A percentile compares a stretch with the other conserved stretches of the same genome.
Evolutionary conservation across 2,329 filamentous ascomycete species (phyloP).

Genomic region (Colletotrichum orbiculare): DNA sequence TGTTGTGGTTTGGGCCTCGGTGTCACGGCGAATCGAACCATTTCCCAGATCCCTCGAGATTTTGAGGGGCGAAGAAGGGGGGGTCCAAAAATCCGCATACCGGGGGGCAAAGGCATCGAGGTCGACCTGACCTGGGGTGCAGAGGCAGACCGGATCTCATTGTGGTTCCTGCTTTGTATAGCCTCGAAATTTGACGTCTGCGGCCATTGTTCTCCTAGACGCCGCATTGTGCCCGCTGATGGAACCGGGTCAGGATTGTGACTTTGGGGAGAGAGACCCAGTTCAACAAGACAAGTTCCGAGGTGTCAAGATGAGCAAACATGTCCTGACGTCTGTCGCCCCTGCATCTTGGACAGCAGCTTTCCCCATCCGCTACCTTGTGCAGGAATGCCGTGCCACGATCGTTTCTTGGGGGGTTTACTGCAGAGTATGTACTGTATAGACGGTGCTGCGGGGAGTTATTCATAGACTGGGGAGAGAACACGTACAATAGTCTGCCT

Average conservation of each 20-base stretch:
- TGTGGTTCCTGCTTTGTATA: background rate
- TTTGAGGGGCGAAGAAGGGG: no score
- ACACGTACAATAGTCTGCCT: background rate
- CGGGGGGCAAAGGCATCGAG: no score
- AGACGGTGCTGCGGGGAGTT: background rate
- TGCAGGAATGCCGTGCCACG: conserved; percentile 3
- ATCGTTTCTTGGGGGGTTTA: background rate
- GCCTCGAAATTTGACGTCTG: background rate
- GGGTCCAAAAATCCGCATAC: no score
- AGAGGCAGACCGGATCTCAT: background rate
- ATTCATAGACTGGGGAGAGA: background rate
- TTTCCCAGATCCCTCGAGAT: no score
- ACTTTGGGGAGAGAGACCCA: background rate
- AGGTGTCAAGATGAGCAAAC: no score
- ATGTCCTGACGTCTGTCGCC: conserved; percentile 6
- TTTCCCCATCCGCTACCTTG: conserved; percentile 1
- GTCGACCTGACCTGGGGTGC: no score
- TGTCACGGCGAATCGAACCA: no score
- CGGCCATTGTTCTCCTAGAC: background rate
- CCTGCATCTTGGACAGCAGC: background rate
- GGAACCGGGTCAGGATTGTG: background rate
- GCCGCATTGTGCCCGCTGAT: background rate
- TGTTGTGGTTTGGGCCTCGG: no score
- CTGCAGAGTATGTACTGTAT: background rate
- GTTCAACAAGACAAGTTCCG: background rate